A percentile compares a stretch with the other conserved stretches of the same genome.
These are phyloP conservation scores for Areca catechu DNA, from an alignment of 176 grass and related monocot genomes.

Conservation along the genomic window DNA sequence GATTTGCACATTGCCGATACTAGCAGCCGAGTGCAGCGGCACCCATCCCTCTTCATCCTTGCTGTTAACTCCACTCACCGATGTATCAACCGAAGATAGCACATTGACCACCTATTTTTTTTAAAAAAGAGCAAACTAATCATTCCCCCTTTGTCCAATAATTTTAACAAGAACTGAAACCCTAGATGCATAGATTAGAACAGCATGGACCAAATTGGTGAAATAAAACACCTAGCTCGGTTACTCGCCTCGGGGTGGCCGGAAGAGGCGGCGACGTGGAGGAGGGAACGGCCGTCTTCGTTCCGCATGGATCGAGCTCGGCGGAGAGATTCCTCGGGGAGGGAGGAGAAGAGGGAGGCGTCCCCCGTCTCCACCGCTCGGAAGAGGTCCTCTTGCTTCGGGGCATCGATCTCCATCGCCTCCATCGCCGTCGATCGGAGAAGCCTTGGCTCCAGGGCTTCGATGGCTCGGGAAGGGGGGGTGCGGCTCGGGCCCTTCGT, in stretches of 20 bases:
- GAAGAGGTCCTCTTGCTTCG: constrained; percentile 66
- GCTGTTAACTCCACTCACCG: constrained; percentile 44
- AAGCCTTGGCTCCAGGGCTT: neutral
- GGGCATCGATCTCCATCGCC: constrained; percentile 52
- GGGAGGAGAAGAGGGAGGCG: constrained; percentile 34
- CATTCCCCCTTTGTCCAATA: too few relatives aligned
- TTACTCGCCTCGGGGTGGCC: constrained; percentile 34
- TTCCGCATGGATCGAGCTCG: constrained; percentile 41
- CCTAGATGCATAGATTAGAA: neutral
- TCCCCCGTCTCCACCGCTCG: constrained; percentile 57
- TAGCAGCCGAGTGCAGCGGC: constrained; percentile 67
- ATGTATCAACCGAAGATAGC: constrained; percentile 34
- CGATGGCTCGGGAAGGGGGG: too few relatives aligned
- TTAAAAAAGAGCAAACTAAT: too few relatives aligned
- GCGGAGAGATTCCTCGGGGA: constrained; percentile 33
- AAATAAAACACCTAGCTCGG: neutral
- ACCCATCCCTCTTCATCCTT: constrained; percentile 93
- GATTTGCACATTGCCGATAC: constrained; percentile 62
- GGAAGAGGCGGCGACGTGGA: constrained; percentile 73
- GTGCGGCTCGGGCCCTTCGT: too few relatives aligned
- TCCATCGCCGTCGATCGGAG: constrained; percentile 8
- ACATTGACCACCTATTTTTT: constrained; percentile 38
- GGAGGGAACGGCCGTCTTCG: constrained; percentile 75
- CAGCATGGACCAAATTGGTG: neutral
- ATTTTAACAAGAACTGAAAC: neutral